Evolutionary conservation across 495 filamentous ascomycete species (phyloP).

Genomic region (Rostrohypoxylon terebratum): DNA sequence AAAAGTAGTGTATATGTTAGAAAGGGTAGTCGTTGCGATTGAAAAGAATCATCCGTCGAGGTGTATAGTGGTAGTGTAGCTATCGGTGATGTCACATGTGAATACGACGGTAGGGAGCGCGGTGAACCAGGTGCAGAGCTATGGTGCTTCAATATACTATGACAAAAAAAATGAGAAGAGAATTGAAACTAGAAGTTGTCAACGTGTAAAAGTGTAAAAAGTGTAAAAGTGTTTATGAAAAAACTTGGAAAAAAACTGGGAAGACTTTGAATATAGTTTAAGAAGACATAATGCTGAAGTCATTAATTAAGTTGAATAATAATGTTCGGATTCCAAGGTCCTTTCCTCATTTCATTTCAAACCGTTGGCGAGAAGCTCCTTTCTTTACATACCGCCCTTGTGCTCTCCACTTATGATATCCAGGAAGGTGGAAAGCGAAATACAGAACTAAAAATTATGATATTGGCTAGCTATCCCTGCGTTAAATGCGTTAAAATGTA

Average conservation of each 20-base stretch:
- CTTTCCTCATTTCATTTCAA: constrained; percentile 32
- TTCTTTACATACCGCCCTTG: background rate
- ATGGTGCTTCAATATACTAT: constrained; percentile 9
- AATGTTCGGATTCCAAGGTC: constrained; percentile 3
- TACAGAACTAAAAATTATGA: constrained; percentile 16
- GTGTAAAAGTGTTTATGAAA: too few relatives aligned
- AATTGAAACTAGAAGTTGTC: background rate
- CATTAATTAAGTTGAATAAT: constrained; percentile 23
- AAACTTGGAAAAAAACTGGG: too few relatives aligned
- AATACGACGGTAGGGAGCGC: constrained; percentile 19
- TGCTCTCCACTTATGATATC: constrained; percentile 24
- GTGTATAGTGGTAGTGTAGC: constrained; percentile 22
- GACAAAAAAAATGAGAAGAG: background rate
- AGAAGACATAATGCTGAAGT: constrained; percentile 36
- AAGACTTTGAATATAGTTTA: constrained; percentile 23
- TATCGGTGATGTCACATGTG: constrained; percentile 48
- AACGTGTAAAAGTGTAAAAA: constrained; percentile 1
- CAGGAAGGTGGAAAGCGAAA: constrained; percentile 3
- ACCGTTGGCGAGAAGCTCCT: constrained; percentile 22
- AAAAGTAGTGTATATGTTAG: background rate
- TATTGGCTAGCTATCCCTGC: constrained; percentile 35
- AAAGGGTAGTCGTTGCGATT: background rate
- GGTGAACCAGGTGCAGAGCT: constrained; percentile 17
- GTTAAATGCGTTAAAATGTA: too few relatives aligned
- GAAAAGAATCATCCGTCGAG: constrained; percentile 28